phyloP scores from a whole-genome alignment of 768 basidiomycete genomes.

The Hortiboletus flavorubellus region DNA sequence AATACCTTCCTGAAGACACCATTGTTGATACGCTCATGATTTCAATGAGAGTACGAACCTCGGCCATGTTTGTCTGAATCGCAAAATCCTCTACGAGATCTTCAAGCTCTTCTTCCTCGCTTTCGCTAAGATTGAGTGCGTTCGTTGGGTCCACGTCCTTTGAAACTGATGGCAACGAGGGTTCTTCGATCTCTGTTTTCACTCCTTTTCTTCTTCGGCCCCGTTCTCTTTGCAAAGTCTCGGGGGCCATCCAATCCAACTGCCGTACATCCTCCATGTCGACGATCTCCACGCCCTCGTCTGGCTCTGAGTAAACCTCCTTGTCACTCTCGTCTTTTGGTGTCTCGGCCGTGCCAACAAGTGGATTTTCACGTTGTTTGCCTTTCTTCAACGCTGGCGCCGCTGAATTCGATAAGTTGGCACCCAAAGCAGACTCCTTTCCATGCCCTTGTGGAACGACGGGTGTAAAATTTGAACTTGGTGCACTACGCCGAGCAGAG shows the following conservation, averaged over 20 bases:
- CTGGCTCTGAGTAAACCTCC: conserved; percentile 82
- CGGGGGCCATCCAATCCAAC: conserved; percentile 90
- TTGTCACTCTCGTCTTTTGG: conserved; percentile 45
- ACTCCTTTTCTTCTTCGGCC: conserved; percentile 35
- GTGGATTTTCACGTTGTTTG: conserved; percentile 29
- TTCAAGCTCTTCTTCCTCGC: conserved; percentile 77
- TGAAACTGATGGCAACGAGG: conserved; percentile 17
- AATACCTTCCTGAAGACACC: conserved; percentile 40
- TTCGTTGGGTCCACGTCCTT: conserved; percentile 47
- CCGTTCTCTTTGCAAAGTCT: conserved; percentile 56
- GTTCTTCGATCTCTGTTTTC: conserved; percentile 47
- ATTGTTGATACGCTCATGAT: background rate
- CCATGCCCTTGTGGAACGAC: conserved; percentile 39
- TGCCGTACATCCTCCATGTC: conserved; percentile 75
- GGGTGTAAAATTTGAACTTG: conserved; percentile 57
- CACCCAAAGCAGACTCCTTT: conserved; percentile 41
- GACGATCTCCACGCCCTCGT: conserved; percentile 83
- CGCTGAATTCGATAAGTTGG: conserved; percentile 46
- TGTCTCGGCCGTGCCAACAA: conserved; percentile 22
- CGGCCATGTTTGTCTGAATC: conserved; percentile 34
- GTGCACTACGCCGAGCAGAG: conserved; percentile 45
- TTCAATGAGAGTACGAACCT: conserved; percentile 32
- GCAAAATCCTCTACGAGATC: conserved; percentile 73
- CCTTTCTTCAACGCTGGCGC: conserved; percentile 52
- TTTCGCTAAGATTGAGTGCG: conserved; percentile 68